These are phyloP conservation scores for Tricholoma furcatifolium DNA, from an alignment of 768 basidiomycete species.

Conservation along the genomic window DNA sequence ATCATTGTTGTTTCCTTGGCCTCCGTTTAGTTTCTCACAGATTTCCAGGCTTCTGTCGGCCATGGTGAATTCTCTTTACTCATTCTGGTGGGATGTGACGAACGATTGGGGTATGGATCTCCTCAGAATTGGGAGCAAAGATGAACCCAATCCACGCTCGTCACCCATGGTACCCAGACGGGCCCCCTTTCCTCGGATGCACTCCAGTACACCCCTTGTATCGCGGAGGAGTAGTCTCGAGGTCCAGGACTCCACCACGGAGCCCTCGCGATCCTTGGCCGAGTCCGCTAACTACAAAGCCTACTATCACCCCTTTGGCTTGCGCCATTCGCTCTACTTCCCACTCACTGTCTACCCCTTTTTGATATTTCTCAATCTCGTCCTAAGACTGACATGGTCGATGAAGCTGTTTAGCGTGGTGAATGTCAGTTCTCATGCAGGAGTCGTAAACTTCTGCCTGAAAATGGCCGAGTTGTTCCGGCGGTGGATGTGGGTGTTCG, in stretches of 20 bases:
- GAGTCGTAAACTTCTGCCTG: conserved; percentile 82
- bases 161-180: conserved; percentile 45
- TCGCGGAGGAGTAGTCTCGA: conserved; percentile 12
- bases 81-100: conserved; percentile 99
- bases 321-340: conserved; percentile 74
- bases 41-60: conserved; percentile 75
- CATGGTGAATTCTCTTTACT: conserved; percentile 86
- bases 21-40: conserved; percentile 3
- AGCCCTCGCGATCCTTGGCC: conserved; percentile 1
- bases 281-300: conserved; percentile 17
- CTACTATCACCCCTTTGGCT: conserved; percentile 58
- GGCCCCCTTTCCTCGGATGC: conserved; percentile 45
- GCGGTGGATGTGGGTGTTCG: conserved; percentile 98
- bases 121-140: conserved; percentile 40
- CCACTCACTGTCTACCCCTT: conserved; percentile 85
- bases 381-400: conserved; percentile 92
- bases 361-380: conserved; percentile 76
- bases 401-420: conserved; percentile 88
- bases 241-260: conserved; percentile 2
- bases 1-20: conserved; percentile 18
- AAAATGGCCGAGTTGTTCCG: conserved; percentile 88
- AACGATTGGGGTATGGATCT: conserved; percentile 96
- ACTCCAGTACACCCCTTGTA: conserved; percentile 34
- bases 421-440: conserved; percentile 75
- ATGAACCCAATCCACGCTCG: conserved; percentile 26